phyloP scores from a whole-genome alignment of 768 basidiomycete species.

The Lactarius hengduanensis region DNA sequence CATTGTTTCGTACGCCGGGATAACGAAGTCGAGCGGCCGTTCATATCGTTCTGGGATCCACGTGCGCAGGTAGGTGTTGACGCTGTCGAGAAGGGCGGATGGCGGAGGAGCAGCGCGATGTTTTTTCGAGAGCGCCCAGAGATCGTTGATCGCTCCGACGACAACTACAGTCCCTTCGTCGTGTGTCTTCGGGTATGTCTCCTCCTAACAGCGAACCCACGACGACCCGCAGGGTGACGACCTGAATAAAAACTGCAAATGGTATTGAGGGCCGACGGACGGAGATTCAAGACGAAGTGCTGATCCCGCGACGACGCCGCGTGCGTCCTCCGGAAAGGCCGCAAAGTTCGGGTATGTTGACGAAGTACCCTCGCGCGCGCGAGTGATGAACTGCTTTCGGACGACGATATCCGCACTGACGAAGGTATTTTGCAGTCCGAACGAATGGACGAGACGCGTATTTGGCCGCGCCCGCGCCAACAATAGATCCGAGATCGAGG shows the following conservation, averaged over 20 bases:
- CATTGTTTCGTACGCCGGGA: conserved; percentile 60
- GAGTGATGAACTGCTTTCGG: conserved; percentile 39
- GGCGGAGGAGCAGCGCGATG: conserved; percentile 33
- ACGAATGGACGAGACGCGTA: conserved; percentile 29
- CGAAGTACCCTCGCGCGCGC: conserved; percentile 36
- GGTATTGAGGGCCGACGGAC: neutral
- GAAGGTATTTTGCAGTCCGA: conserved; percentile 48
- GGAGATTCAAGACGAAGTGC: neutral
- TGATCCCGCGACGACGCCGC: neutral
- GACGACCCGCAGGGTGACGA: conserved; percentile 5
- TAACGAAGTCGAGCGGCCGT: conserved; percentile 50
- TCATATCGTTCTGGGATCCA: conserved; percentile 42
- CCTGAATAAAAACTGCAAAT: conserved; percentile 10
- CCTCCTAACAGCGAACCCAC: conserved; percentile 1
- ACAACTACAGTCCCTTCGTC: conserved; percentile 30
- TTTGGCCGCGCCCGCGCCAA: conserved; percentile 28
- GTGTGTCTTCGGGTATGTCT: conserved; percentile 18
- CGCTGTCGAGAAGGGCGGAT: conserved; percentile 32
- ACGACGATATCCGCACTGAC: conserved; percentile 41
- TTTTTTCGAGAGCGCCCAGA: conserved; percentile 49
- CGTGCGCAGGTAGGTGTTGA: conserved; percentile 40
- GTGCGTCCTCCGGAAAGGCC: conserved; percentile 2
- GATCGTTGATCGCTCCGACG: conserved; percentile 43
- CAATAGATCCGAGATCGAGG: conserved; percentile 17
- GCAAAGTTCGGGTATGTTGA: conserved; percentile 15